phyloP scores from a whole-genome alignment of 495 filamentous ascomycete genomes.

The Penicillium crystallinum region DNA sequence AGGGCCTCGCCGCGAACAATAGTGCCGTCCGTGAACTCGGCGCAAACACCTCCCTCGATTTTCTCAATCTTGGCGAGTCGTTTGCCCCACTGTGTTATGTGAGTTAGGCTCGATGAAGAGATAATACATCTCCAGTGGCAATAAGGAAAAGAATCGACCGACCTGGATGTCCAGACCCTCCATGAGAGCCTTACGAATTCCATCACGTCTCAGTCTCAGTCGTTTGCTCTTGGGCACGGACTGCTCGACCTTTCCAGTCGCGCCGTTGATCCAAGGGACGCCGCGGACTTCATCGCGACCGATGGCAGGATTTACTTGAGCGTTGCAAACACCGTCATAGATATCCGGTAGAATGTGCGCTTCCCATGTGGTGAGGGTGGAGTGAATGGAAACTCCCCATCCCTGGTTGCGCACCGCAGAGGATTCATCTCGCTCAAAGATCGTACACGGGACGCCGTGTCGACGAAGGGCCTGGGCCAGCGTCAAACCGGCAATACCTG shows the following conservation, averaged over 20 bases:
- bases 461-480: conserved; percentile 48
- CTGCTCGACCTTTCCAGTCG: neutral
- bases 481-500: conserved; percentile 46
- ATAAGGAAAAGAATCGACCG: neutral
- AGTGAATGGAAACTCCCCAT: conserved; percentile 50
- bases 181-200: neutral
- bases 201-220: neutral
- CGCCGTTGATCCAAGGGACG: neutral
- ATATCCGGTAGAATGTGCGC: neutral
- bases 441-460: conserved; percentile 25
- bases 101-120: neutral
- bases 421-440: conserved; percentile 43
- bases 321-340: neutral
- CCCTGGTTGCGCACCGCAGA: conserved; percentile 31
- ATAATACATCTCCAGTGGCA: neutral
- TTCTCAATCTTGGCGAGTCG: neutral
- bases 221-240: neutral
- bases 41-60: neutral
- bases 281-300: neutral
- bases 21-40: neutral
- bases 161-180: neutral
- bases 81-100: neutral
- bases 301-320: neutral
- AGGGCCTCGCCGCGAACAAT: neutral
- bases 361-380: conserved; percentile 27